Base-by-base conservation (phyloP, 352 stramenopile species). In the Plasmopara halstedii region DNA sequence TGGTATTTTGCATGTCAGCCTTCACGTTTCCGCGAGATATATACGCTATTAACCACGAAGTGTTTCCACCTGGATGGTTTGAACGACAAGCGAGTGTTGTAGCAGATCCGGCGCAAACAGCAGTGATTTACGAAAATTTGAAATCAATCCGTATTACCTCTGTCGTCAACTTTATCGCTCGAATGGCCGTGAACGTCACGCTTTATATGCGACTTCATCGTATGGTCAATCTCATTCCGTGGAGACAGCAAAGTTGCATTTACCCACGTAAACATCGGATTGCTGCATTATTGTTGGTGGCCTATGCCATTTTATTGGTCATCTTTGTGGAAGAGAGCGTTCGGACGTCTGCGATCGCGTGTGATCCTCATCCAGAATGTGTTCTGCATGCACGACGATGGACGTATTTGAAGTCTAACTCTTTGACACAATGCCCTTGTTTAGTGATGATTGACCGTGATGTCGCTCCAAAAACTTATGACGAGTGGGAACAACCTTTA, bases 371-470 rank as follows among this genome's bases (percentile, higher is more conserved):
- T 26, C 29, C 53, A 0, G 53, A 73, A 37, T 81, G 69, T 36
- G 41, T 51, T 4, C 26, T 60, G 0, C 26, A 67, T 20, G 59
- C 64, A 1, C 46, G 66, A 19, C 49, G 60, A 23, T 74, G 64
- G 57, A 62, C 42, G 15, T 23, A 56, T 29, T 10, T 51, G 2
- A 41, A 63, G 2, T 38, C 34, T 2, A 26, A 32, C 15, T 53
- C 27, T 0, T 5, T 56, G 18, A 55, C 31, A 3, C 45, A 70
- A 15, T 81, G 67, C n/a, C 64, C 64, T 3, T 78, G 70, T 20
- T 44, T 78, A 9, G 49, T 64, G 5, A 47, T 67, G 37, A 67
- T 78, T 35, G 65, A 77, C 29, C 37, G 46, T 10, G 35, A 67
- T 11, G 20, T 43, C 0, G 58, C 46, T 0, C 42, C 45, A 2